These are phyloP conservation scores for Endogone sp. DNA, from an alignment of 192 early-diverging fungal genomes.

Conservation along the genomic window DNA sequence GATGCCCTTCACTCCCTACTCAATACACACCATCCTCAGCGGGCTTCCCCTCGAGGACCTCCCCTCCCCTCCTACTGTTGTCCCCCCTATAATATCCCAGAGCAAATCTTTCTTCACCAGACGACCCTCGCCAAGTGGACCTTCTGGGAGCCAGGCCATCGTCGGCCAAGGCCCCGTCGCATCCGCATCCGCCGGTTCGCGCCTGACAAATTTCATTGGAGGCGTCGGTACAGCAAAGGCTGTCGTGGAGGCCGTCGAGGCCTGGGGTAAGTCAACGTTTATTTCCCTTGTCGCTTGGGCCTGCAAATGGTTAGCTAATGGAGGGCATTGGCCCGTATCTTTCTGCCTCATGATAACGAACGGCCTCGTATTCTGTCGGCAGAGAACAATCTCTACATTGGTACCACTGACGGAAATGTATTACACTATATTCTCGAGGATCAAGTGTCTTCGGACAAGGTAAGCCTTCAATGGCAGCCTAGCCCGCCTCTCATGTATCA, in stretches of 20 bases:
- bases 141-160: conserved; percentile 4
- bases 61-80: conserved; percentile 10
- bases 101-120: conserved; percentile 13
- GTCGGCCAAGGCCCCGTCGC: conserved; percentile 3
- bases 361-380: background rate
- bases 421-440: conserved; percentile 63
- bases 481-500: background rate
- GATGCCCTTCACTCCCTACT: conserved; percentile 44
- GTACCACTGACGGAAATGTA: conserved; percentile 70
- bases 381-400: conserved; percentile 74
- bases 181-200: conserved; percentile 12
- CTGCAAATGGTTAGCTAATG: conserved; percentile 1
- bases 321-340: background rate
- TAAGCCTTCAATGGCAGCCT: background rate
- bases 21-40: conserved; percentile 44
- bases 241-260: conserved; percentile 42
- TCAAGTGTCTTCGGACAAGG: conserved; percentile 2
- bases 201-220: conserved; percentile 10
- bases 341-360: background rate
- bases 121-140: conserved; percentile 14
- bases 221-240: conserved; percentile 18
- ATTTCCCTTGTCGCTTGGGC: too few relatives aligned
- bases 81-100: conserved; percentile 14
- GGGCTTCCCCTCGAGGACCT: conserved; percentile 34
- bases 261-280: conserved; percentile 43